phyloP scores from a whole-genome alignment of 2,329 filamentous ascomycete genomes.

The Talaromyces sp. region DNA sequence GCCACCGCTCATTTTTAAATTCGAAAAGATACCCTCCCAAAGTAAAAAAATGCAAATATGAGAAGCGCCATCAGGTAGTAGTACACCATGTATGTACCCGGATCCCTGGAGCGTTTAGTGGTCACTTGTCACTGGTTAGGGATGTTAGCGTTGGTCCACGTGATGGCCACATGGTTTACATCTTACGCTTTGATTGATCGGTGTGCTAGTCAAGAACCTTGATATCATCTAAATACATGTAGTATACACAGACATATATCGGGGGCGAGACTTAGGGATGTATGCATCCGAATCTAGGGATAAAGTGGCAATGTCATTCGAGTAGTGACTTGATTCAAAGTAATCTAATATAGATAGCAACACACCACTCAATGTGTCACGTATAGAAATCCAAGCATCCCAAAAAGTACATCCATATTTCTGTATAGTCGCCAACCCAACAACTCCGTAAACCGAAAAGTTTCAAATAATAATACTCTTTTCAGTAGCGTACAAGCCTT shows the following conservation, averaged over 20 bases:
- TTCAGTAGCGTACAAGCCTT: slow-evolving; percentile 36
- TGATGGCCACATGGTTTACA: slow-evolving; percentile 1
- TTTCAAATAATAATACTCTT: slow-evolving; percentile 30
- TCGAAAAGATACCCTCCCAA: not conserved
- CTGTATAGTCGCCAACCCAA: not conserved
- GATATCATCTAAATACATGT: not conserved
- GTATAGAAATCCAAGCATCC: not conserved
- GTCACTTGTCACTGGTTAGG: not conserved
- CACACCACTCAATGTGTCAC: not conserved
- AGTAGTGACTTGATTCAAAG: not conserved
- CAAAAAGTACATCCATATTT: not conserved
- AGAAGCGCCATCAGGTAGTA: not conserved
- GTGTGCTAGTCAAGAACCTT: not conserved
- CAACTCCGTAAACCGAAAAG: not conserved
- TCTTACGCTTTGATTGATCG: not conserved
- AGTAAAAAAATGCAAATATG: not conserved
- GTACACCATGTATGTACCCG: not conserved
- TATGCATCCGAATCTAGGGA: not conserved
- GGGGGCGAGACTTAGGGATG: not conserved
- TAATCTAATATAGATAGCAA: not conserved
- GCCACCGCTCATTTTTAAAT: not conserved
- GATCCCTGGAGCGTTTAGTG: not conserved
- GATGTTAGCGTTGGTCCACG: not conserved
- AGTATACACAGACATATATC: no score
- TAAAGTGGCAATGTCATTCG: not conserved